Percentiles rank a stretch among this genome's conserved stretches.
These are phyloP conservation scores for Diutina siamensis DNA, from an alignment of 1,139 yeast species.

Conservation along the genomic window DNA sequence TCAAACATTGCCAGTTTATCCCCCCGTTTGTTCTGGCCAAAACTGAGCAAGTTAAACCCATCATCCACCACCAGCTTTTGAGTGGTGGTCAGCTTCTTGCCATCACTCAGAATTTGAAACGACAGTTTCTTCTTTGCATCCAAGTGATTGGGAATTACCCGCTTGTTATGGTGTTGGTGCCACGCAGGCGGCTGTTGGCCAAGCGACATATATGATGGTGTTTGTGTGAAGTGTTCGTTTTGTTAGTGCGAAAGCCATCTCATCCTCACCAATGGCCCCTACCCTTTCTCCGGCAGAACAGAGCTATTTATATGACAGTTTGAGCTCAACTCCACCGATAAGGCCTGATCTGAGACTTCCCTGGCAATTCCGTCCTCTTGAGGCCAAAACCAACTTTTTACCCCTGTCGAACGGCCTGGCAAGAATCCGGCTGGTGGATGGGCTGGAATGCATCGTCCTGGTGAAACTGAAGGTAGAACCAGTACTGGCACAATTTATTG, in stretches of 20 bases:
- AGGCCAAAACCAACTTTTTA: conserved; percentile 68
- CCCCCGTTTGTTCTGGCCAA: conserved; percentile 19
- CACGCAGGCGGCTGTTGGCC: conserved; percentile 16
- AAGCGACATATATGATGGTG: not conserved
- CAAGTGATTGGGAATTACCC: conserved; percentile 48
- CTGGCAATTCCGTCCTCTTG: conserved; percentile 74
- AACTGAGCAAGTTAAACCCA: conserved; percentile 28
- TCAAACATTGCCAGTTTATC: conserved; percentile 9
- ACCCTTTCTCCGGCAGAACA: conserved; percentile 68
- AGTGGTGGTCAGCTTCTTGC: conserved; percentile 10
- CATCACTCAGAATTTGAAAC: conserved; percentile 22
- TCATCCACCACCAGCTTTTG: conserved; percentile 10
- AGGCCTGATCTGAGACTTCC: conserved; percentile 75
- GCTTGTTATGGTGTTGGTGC: conserved; percentile 43
- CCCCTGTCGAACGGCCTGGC: conserved; percentile 91
- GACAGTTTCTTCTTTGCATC: conserved; percentile 34
- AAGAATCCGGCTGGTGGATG: conserved; percentile 73
- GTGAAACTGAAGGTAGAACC: conserved; percentile 77
- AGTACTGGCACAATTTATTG: conserved; percentile 37
- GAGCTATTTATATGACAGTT: conserved; percentile 65
- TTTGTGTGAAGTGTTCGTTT: not conserved
- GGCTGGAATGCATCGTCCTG: conserved; percentile 87
- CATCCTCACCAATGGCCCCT: not conserved
- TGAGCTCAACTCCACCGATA: conserved; percentile 48
- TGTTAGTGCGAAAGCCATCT: not conserved